phyloP scores from a whole-genome alignment of 2,329 filamentous ascomycete species.

The Fusarium sublunatum region DNA sequence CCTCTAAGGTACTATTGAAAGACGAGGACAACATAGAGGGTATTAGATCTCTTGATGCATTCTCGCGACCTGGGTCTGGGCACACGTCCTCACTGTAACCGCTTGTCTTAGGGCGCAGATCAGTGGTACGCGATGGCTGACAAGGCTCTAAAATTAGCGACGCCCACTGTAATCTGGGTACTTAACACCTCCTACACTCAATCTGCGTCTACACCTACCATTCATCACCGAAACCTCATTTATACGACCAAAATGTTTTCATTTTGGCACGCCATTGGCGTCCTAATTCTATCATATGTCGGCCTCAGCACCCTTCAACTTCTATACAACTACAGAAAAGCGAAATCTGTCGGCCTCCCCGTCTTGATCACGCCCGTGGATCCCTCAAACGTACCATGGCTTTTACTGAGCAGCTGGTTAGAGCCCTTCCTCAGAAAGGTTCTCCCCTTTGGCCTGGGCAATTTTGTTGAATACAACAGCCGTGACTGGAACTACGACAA shows the following conservation, averaged over 20 bases:
- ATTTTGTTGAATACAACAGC: constrained; percentile 41
- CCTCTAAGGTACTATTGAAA: no score
- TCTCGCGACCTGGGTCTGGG: no score
- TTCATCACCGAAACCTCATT: neutral
- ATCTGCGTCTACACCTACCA: no score
- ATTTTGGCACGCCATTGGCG: constrained; percentile 6
- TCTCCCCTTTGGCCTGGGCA: constrained; percentile 18
- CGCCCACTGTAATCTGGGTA: constrained; percentile 13
- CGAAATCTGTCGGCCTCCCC: constrained; percentile 28
- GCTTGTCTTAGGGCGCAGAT: no score
- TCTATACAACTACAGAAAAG: constrained; percentile 30
- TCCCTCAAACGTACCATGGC: constrained; percentile 34
- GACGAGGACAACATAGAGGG: no score
- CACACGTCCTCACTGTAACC: no score
- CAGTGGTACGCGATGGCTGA: no score
- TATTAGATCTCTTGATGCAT: no score
- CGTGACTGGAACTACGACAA: constrained; percentile 41
- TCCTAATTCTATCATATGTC: constrained; percentile 2
- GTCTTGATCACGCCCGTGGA: constrained; percentile 35
- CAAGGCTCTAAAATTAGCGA: neutral
- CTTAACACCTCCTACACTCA: constrained; percentile 15
- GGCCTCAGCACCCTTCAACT: constrained; percentile 16
- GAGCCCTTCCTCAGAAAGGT: constrained; percentile 24
- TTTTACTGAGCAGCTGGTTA: constrained; percentile 25
- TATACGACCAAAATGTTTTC: constrained; percentile 20